These are phyloP conservation scores for Schwanniomyces pseudopolymorphus DNA, from an alignment of 805 yeast species.

Conservation along the genomic window DNA sequence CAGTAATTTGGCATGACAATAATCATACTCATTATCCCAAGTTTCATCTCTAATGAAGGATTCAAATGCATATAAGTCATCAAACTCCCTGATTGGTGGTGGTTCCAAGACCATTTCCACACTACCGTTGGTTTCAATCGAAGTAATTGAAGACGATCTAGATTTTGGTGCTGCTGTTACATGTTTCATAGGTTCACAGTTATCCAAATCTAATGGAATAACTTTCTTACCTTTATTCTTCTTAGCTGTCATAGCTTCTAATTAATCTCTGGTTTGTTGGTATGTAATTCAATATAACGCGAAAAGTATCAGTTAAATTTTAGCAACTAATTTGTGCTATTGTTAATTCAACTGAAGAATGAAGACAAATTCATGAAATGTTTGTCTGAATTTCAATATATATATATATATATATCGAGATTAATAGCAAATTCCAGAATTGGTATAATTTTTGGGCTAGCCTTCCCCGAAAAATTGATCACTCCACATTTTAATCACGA, in stretches of 20 bases:
- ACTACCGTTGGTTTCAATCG: constrained; percentile 35
- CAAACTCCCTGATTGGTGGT: constrained; percentile 53
- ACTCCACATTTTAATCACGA: constrained; percentile 9
- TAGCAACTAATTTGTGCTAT: background rate
- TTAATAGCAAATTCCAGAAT: background rate
- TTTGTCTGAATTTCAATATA: background rate
- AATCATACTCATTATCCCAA: constrained; percentile 73
- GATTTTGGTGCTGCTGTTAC: constrained; percentile 39
- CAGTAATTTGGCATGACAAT: constrained; percentile 62
- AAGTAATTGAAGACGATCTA: constrained; percentile 38
- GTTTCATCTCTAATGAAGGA: constrained; percentile 66
- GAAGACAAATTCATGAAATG: background rate
- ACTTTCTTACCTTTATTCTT: constrained; percentile 23
- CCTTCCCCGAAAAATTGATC: background rate
- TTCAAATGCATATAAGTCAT: constrained; percentile 62
- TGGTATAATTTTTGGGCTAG: background rate
- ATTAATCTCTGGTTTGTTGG: constrained; percentile 2
- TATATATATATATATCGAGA: background rate
- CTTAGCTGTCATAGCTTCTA: constrained; percentile 21
- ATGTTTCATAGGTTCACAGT: constrained; percentile 37
- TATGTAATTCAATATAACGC: background rate
- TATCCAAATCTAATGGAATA: constrained; percentile 35
- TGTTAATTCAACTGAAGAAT: background rate
- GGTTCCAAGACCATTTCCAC: constrained; percentile 31
- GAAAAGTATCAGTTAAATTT: background rate